These are phyloP conservation scores for Sodiomyces alkalinus DNA, from an alignment of 2,329 filamentous ascomycete genomes.

Conservation along the genomic window DNA sequence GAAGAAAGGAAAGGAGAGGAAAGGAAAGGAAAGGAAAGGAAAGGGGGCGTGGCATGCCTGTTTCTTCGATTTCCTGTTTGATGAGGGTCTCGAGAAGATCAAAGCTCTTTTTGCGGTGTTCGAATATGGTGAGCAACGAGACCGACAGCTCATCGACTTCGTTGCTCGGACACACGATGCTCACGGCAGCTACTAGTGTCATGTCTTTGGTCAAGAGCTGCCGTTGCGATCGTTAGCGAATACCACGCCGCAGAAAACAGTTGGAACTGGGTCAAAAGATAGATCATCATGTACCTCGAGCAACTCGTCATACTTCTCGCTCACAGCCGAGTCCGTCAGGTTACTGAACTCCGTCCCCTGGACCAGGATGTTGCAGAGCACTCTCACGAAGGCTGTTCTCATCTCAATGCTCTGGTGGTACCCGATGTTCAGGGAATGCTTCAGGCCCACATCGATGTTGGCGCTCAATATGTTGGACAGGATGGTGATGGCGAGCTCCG, in stretches of 20 bases:
- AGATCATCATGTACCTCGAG: conserved; percentile 31
- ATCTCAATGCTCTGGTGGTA: conserved; percentile 58
- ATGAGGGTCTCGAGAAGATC: conserved; percentile 50
- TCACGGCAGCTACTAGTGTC: conserved; percentile 47
- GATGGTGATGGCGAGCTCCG: conserved; percentile 51
- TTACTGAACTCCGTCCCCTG: conserved; percentile 59
- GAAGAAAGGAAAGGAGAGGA: no score
- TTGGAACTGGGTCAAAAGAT: neutral
- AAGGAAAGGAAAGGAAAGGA: neutral
- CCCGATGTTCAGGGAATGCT: conserved; percentile 54
- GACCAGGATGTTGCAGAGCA: conserved; percentile 55
- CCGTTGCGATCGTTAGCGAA: conserved; percentile 5
- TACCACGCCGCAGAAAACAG: no score
- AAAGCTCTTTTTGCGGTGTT: conserved; percentile 48
- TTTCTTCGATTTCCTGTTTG: conserved; percentile 53
- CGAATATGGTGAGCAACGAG: conserved; percentile 54
- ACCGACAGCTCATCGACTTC: conserved; percentile 57
- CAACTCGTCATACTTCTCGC: conserved; percentile 52
- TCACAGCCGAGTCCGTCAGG: conserved; percentile 50
- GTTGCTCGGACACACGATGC: conserved; percentile 48
- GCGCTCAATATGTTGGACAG: conserved; percentile 55
- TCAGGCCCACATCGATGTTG: conserved; percentile 56
- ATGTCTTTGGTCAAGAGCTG: conserved; percentile 48
- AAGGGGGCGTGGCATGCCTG: conserved; percentile 23
- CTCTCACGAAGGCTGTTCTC: conserved; percentile 53